Base-by-base conservation (phyloP, 495 filamentous ascomycete genomes). In the Sphaerosporella brunnea region DNA sequence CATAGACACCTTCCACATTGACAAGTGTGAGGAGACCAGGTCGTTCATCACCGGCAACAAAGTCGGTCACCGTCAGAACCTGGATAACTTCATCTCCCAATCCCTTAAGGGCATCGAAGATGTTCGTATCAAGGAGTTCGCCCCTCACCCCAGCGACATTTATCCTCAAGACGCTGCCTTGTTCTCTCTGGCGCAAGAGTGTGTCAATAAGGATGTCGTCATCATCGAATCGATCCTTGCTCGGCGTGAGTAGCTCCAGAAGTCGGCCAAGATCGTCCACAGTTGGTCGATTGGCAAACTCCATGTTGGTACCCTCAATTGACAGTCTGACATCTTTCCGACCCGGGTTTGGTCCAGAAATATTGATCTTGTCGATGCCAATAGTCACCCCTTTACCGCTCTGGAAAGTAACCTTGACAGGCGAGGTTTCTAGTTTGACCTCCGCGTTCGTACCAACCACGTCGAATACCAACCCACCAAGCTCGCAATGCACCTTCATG, bases 141-240 rank as follows among this genome's bases (percentile, higher is more conserved):
- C 77, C 62, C 40, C 74, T 74, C 19, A 83, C 55, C 19, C 64
- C 70, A n/a, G 71, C 71, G 16, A 90, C 62, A 3, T 72, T 76
- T 19, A 80, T 59, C 30, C 83, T 78, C 36, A 93, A 69, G 15
- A 95, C 80, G n/a, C 79, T 73, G 1, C 88, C 92, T 60, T 95
- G 87, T 54, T 77, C 74, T 45, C 92, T 69, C 62, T 99, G 92
- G n/a, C 82, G 72, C 19, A 96, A 65, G 1, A 99, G 70, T 0
- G 82, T 94, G 50, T 96, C 90, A 9, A 96, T 69, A 66, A 99
- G 75, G 49, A 99, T 93, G 57, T 95, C 92, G 54, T 94, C 86
- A 37, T 81, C 74, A 47, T 92, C 86, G 56, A 92, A 95, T 52
- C 84, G 86, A 62, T 90, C 75, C 51, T 84, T 87, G 1, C 86